Evolutionary conservation across 345 rosid genomes (phyloP).

Genomic region (Excoecaria agallocha): DNA sequence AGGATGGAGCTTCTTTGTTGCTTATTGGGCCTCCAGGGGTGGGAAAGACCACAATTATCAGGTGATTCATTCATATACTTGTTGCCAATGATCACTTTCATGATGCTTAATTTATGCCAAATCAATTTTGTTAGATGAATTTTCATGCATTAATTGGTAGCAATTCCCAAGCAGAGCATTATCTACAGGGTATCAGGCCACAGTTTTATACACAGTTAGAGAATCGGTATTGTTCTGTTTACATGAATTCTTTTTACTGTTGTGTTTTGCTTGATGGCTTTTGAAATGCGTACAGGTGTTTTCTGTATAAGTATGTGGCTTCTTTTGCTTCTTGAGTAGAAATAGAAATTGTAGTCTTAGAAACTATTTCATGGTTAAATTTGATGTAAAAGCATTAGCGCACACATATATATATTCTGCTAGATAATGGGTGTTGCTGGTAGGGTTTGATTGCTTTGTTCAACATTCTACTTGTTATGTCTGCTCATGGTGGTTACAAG

Average conservation of each 20-base stretch:
- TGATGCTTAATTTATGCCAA: no score
- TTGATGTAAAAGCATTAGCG: no score
- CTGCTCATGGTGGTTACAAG: neutral
- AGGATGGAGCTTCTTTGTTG: constrained; percentile 75
- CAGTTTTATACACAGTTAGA: no score
- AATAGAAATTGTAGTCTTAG: neutral
- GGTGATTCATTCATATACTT: constrained; percentile 37
- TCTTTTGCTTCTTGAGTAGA: neutral
- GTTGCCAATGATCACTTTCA: constrained; percentile 4
- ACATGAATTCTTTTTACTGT: no score
- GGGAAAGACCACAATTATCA: constrained; percentile 92
- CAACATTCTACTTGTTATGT: neutral
- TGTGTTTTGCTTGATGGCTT: no score
- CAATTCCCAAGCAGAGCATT: no score
- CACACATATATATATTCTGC: neutral
- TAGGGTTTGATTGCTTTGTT: neutral
- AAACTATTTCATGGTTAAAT: no score
- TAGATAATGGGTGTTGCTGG: neutral
- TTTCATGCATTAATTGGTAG: no score
- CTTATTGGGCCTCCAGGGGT: constrained; percentile 97
- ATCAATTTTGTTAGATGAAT: no score
- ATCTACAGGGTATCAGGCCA: no score
- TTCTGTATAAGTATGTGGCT: neutral
- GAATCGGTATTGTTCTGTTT: no score
- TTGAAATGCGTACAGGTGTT: no score